Evolutionary conservation across 495 filamentous ascomycete genomes (phyloP), one percentile per base, ranked within the genome.

Genomic region (Neurospora tetraspora): DNA sequence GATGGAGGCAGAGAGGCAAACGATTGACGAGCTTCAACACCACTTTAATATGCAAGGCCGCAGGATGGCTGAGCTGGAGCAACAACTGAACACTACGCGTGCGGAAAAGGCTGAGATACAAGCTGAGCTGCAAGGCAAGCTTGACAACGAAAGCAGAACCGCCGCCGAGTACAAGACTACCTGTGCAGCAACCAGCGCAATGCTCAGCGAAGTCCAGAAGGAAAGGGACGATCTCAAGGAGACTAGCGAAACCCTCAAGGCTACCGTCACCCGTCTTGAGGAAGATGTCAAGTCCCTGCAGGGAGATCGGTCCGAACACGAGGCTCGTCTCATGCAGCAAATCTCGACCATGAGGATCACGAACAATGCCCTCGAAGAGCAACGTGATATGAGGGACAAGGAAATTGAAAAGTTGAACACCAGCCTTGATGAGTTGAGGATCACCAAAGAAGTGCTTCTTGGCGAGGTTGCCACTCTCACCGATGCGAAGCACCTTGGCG

Each of bases 11-110:
- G 82, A 85, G 73, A 78, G 78, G 70, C 77, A 79, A 69, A 76
- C 84, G 47, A 76, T 83, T 23, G 84, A 85, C 70, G 82, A 85
- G 75, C 79, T 82, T 73, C 80, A 81, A 27, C 81, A 77, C 78
- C 81, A 82, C 76, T 79, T 79, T 10, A 80, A 83, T 39, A 76
- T 82, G 65, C 78, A 82, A 59, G 74, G 80, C 47, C 75, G 73
- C 70, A 76, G 81, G 75, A 76, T 85, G 69, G 78, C 74, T 40
- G 78, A 81, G 71, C 34, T 77, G 40, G 79, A 81, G 69, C 75
- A 80, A 71, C 78, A 80, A 23, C 76, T 77, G 9, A 76, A 78
- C 42, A 47, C 69, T 42, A 76, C 77, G 65, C 77, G 78, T 27
- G 73, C 72, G 42, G 38, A 10, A 69, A 78, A 77, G 68, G 69